phyloP scores from a whole-genome alignment of 371 early-diverging fungal genomes.

The Cokeromyces recurvatus region DNA sequence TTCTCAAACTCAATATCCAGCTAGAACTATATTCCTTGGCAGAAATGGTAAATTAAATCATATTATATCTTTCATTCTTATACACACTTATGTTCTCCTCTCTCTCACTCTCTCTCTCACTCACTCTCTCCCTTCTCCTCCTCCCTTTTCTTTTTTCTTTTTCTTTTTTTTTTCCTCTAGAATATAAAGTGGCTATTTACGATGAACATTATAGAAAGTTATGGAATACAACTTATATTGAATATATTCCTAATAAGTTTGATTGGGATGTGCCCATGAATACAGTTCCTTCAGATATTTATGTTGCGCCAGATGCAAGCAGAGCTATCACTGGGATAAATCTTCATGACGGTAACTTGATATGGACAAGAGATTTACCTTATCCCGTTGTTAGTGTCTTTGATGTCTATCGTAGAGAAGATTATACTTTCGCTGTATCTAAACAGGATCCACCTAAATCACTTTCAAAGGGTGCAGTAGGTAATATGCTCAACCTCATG shows the following conservation, averaged over 20 bases:
- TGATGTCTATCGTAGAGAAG: constrained; percentile 35
- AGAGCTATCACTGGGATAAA: constrained; percentile 33
- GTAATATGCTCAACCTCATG: constrained; percentile 18
- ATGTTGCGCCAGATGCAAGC: constrained; percentile 37
- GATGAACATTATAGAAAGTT: constrained; percentile 20
- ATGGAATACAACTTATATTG: constrained; percentile 41
- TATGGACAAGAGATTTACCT: constrained; percentile 29
- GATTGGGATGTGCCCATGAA: constrained; percentile 31
- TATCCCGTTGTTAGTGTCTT: constrained; percentile 37
- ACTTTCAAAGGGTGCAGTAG: constrained; percentile 24
- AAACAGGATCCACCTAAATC: constrained; percentile 29
- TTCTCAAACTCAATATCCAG: constrained; percentile 16
- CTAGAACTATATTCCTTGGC: constrained; percentile 36
- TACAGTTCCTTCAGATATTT: constrained; percentile 25
- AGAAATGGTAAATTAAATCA: constrained; percentile 33
- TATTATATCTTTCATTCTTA: not conserved
- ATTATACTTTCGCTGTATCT: constrained; percentile 27
- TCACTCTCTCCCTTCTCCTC: too few species aligned
- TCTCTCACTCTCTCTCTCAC: too few species aligned
- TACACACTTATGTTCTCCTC: too few species aligned
- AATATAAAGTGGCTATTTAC: constrained; percentile 21
- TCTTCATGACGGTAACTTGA: constrained; percentile 15
- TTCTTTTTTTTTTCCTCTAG: not conserved
- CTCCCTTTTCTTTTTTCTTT: not conserved
- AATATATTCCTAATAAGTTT: constrained; percentile 40